phyloP scores from a whole-genome alignment of 2,329 filamentous ascomycete genomes.

The Aspergillus sergii region DNA sequence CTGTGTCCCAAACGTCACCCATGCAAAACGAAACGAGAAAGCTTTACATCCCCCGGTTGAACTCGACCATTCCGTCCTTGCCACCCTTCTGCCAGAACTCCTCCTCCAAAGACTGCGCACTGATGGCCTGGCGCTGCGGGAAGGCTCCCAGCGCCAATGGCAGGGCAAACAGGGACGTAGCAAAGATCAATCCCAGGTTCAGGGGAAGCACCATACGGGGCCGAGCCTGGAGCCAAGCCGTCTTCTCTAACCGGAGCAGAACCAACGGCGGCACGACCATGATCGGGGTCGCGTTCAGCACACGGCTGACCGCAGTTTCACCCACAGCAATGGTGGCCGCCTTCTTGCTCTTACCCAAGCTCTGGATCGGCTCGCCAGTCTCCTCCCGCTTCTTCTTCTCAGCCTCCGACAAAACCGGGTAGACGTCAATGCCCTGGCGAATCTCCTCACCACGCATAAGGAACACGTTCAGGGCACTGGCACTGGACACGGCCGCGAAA shows the following conservation, averaged over 20 bases:
- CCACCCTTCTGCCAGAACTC: slow-evolving; percentile 85
- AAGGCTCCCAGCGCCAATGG: slow-evolving; percentile 90
- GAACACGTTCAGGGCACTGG: slow-evolving; percentile 91
- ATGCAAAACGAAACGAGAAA: neutral
- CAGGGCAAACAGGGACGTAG: slow-evolving; percentile 83
- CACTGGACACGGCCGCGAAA: slow-evolving; percentile 91
- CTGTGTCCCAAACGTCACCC: neutral
- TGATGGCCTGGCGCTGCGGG: slow-evolving; percentile 84
- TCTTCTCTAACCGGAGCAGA: slow-evolving; percentile 81
- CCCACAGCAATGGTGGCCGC: slow-evolving; percentile 87
- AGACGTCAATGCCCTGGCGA: slow-evolving; percentile 87
- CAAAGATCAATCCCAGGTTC: slow-evolving; percentile 84
- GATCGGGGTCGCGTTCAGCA: slow-evolving; percentile 92
- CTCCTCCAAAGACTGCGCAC: slow-evolving; percentile 73
- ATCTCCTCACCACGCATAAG: slow-evolving; percentile 98
- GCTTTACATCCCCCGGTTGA: slow-evolving; percentile 85
- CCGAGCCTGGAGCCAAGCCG: slow-evolving; percentile 75
- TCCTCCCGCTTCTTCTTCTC: slow-evolving; percentile 68
- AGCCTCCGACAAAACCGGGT: slow-evolving; percentile 72
- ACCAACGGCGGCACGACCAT: slow-evolving; percentile 93
- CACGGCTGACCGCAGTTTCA: slow-evolving; percentile 88
- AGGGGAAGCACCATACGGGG: slow-evolving; percentile 78
- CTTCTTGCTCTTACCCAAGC: slow-evolving; percentile 82
- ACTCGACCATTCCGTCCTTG: slow-evolving; percentile 81
- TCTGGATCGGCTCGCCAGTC: slow-evolving; percentile 66